Percentiles rank a stretch among this genome's conserved stretches.
Conservation (phyloP, 202 grass and related monocot genomes). For the Sporobolus alterniflorus region DNA sequence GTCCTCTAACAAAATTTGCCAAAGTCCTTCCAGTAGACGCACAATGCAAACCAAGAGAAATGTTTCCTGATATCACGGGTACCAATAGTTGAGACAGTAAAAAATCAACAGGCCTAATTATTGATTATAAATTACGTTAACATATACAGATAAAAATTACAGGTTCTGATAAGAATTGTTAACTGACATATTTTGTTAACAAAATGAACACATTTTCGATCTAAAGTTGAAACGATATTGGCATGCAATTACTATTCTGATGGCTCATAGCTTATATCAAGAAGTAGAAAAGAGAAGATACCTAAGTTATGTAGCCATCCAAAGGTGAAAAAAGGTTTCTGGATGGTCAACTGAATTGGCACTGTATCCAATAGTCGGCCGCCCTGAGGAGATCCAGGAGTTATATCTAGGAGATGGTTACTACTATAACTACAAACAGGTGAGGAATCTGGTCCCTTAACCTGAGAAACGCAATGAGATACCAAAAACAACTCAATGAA, state of each 20-base stretch:
- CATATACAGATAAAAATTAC: background rate
- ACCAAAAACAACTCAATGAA: constrained; percentile 22
- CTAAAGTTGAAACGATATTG: background rate
- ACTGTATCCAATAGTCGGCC: constrained; percentile 5
- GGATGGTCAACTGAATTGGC: constrained; percentile 15
- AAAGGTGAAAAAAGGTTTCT: constrained; percentile 20
- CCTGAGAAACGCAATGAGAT: constrained; percentile 38
- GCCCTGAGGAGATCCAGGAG: constrained; percentile 30
- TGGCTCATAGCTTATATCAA: background rate
- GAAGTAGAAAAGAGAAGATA: constrained; percentile 17
- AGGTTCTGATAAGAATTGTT: constrained; percentile 3
- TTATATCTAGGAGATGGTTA: constrained; percentile 29
- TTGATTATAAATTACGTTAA: background rate
- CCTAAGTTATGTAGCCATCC: constrained; percentile 36
- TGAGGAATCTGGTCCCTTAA: constrained; percentile 52
- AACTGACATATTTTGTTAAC: background rate
- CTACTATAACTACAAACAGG: constrained; percentile 48
- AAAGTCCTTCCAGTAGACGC: constrained; percentile 28
- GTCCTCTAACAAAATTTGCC: constrained; percentile 45
- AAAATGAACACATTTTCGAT: background rate
- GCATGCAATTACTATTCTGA: constrained; percentile 5
- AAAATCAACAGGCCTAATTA: background rate
- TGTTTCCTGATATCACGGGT: constrained; percentile 18
- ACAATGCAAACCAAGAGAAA: constrained; percentile 19
- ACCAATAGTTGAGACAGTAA: background rate